Evolutionary conservation across 257 asterid species (phyloP).

Genomic region (Coffea canephora): DNA sequence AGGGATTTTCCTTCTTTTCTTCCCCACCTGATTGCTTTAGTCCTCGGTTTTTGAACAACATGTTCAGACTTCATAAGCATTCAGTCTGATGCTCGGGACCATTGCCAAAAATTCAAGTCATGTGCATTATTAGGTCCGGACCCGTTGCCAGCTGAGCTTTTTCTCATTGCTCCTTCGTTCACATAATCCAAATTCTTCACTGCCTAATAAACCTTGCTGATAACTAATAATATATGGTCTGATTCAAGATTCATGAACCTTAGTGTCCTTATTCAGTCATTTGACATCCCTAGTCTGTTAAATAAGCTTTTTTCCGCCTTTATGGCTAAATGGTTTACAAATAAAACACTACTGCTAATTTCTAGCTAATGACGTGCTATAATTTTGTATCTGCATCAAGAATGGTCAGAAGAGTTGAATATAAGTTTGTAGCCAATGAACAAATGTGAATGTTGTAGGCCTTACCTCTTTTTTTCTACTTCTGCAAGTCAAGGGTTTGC

Average conservation of each 20-base stretch:
- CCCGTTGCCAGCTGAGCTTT: neutral
- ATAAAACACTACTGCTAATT: too few relatives aligned
- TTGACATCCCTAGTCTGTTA: too few relatives aligned
- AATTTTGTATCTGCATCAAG: too few relatives aligned
- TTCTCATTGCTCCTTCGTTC: neutral
- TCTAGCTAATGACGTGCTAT: too few relatives aligned
- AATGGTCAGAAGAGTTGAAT: neutral
- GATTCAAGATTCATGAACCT: neutral
- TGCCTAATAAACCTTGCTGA: neutral
- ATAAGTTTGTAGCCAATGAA: neutral
- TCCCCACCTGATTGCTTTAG: too few relatives aligned
- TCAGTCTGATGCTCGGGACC: neutral
- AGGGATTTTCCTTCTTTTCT: too few relatives aligned
- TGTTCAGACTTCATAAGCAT: neutral
- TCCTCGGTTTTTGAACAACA: neutral
- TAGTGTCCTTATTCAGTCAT: neutral
- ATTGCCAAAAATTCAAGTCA: neutral
- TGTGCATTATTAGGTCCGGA: neutral
- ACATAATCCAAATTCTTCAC: neutral
- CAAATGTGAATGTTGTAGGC: slow-evolving; percentile 10
- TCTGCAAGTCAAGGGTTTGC: neutral
- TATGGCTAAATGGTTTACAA: too few relatives aligned
- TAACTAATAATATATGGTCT: too few relatives aligned
- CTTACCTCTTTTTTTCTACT: neutral
- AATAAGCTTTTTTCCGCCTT: neutral